Evolutionary conservation across 2,329 filamentous ascomycete species (phyloP).

Genomic region (Aspergillus sp.): DNA sequence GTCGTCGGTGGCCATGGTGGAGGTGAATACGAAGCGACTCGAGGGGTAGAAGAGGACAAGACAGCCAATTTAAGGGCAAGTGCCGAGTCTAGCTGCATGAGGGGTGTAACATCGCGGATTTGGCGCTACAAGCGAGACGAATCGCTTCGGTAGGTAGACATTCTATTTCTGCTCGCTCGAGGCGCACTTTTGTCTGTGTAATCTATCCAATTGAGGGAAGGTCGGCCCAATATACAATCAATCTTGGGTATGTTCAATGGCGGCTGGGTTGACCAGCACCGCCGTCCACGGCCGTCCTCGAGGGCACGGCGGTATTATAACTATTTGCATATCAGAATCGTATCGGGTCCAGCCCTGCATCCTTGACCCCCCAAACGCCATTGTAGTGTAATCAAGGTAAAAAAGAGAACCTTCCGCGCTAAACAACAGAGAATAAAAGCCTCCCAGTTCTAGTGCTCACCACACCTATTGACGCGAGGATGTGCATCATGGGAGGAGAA

Average conservation of each 20-base stretch:
- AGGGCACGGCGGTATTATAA: not conserved
- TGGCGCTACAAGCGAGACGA: not conserved
- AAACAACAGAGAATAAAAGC: constrained; percentile 2
- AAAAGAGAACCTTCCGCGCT: constrained; percentile 1
- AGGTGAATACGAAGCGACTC: not conserved
- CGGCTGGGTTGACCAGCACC: not conserved
- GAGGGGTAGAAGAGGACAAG: not conserved
- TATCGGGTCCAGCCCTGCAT: constrained; percentile 8
- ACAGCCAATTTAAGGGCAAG: no score
- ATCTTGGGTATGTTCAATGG: not conserved
- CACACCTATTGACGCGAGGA: not conserved
- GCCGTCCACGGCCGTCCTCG: not conserved
- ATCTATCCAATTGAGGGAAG: not conserved
- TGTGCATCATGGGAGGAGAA: constrained; percentile 25
- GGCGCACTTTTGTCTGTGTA: not conserved
- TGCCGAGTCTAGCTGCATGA: no score
- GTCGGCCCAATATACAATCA: not conserved
- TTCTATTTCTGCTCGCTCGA: not conserved
- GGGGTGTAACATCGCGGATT: not conserved
- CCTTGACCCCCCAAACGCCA: constrained; percentile 3
- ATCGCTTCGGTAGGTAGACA: not conserved
- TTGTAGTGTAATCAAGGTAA: not conserved
- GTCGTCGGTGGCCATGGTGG: not conserved
- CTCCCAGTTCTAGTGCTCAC: not conserved
- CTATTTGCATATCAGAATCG: constrained; percentile 3